Base-by-base conservation (phyloP, 257 asterid genomes). In the Nicotiana tomentosiformis region DNA sequence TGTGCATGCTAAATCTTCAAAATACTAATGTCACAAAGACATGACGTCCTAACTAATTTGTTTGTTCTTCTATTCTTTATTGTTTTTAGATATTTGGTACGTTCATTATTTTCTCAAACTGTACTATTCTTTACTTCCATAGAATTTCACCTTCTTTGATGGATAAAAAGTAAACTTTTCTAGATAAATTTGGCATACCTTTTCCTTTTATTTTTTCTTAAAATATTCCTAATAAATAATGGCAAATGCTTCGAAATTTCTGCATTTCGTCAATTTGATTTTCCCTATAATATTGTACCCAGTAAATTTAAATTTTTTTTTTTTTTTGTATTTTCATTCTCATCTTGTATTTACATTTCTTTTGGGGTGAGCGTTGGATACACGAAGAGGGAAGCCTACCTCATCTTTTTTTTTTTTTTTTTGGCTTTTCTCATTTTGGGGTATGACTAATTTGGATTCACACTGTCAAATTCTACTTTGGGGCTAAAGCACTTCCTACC, bases 1-100 rank as follows among this genome's bases (percentile, higher is more conserved):
- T 93, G 98, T 87, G 91, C 93, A 9, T 93, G 98, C 85, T 91
- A 83, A 89, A 10, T 37, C 26, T 35, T 30, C 17, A 32, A 7
- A 10, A 53, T 7, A 72, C 0, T 16, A 61, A 61, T 23, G 66
- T 60, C 66, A 60, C 66, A 8, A 20, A 60, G 32, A 8, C 65
- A 58, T 61, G 1, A 61, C 33, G 3, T 61, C 30, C 16, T 11
- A 60, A 60, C 14, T 74, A 49, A 74, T 29, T 51, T 76, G 29
- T 51, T 29, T 26, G 4, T 20, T 76, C 80, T 51, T 51, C 46
- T 51, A 29, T 76, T 76, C 64, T 26, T 76, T 76, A 76, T 76
- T 76, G 80, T 76, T 76, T 51, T 12, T 49, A 74, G 58, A 72
- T n/a, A 58, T 58, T 57, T 57, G 64, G 64, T 57, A 57, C 26